Base-by-base conservation (phyloP, 2,329 filamentous ascomycete genomes). In the Fusarium abutilonis region DNA sequence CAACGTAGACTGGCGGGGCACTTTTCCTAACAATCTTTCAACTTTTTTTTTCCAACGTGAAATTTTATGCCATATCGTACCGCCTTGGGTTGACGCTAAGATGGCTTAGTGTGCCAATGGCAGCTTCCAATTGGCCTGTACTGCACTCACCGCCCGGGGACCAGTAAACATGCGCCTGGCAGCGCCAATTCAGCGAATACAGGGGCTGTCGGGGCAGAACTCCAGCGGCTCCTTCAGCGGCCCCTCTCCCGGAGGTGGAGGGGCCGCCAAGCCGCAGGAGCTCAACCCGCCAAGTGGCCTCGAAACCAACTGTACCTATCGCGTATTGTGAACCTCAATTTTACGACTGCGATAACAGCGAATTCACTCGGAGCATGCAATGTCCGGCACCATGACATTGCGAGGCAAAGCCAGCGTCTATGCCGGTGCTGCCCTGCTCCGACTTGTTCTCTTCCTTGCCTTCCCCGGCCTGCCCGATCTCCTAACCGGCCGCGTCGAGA, bases 401-500 rank as follows among this genome's bases (percentile, higher is more conserved):
- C 76, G 72, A 75, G 75, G 74, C 70, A 79, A 78, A 69, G 74
- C 74, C 60, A 76, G 77, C 71, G 83, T 97, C 56, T 96, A 93
- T 74, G 82, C 83, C 58, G 86, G 87, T 48, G 94, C 93, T 56
- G 89, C 91, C 52, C 84, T 88, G 62, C 81, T 98, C 68, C 89
- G 95, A 68, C 82, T 98, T 58, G 78, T 92, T 52, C 85, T 98
- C 49, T 93, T 93, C 74, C 82, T 88, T 56, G 82, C 88, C 55
- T 97, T 97, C 74, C 93, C 95, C 62, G 86, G 86, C 34, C 82
- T 99, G 36, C 91, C 94, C 48, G 88, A 93, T 74, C 83, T 97
- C 62, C 83, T 99, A 62, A 95, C 92, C 17, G 91, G 90, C 64
- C 90, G 95, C 73, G 95, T 97, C 70, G 95, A 99, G 82, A 90